Conservation (phyloP, 257 asterid species). For the Solanum clarkiae region DNA sequence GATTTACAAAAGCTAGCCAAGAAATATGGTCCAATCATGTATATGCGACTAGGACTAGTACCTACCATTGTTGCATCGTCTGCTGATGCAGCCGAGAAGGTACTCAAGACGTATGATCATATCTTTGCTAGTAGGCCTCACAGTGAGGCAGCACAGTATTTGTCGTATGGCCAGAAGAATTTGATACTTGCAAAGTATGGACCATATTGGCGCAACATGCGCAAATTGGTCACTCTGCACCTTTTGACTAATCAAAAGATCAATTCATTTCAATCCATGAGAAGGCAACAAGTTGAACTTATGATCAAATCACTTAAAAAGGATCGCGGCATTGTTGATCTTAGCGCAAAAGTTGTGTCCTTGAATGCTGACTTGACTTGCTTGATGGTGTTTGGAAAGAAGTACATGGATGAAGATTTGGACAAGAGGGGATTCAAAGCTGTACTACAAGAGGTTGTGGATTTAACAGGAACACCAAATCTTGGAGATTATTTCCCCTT, state of each 20-base stretch:
- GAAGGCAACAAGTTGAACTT: neutral
- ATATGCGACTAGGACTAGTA: conserved; percentile 3
- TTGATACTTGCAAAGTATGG: neutral
- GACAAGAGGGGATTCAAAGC: neutral
- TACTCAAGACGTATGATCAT: conserved; percentile 8
- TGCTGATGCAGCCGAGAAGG: neutral
- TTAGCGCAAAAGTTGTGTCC: neutral
- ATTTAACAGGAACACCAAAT: neutral
- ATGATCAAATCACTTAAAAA: neutral
- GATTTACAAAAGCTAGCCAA: conserved; percentile 4
- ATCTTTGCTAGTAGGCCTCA: conserved; percentile 15
- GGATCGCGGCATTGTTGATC: neutral
- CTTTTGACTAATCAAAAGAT: neutral
- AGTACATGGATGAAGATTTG: neutral
- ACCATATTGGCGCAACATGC: neutral
- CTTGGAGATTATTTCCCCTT: neutral
- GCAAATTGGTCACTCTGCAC: neutral
- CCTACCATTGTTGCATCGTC: conserved; percentile 14
- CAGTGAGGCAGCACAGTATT: neutral
- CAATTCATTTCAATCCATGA: neutral
- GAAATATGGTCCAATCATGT: conserved; percentile 12
- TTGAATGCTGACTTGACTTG: neutral
- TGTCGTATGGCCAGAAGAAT: conserved; percentile 3
- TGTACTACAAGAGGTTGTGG: neutral
- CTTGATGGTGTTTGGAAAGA: neutral